These are phyloP conservation scores for Massarina eburnea DNA, from an alignment of 2,329 filamentous ascomycete species.

Conservation along the genomic window DNA sequence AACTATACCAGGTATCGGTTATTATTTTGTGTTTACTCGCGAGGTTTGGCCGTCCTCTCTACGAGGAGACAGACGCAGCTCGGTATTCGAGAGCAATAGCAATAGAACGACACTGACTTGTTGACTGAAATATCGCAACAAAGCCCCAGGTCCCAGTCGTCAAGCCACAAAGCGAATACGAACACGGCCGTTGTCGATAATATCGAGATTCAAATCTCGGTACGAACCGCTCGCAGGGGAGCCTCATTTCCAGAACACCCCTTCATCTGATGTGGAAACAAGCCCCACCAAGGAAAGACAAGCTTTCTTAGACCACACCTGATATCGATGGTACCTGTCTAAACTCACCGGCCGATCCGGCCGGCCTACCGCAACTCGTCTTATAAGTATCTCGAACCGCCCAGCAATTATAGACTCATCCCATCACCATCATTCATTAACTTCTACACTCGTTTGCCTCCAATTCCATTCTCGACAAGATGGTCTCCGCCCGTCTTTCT, in stretches of 20 bases:
- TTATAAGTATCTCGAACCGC: conserved; percentile 1
- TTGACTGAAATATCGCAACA: too few species aligned
- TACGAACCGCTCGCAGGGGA: conserved; percentile 4
- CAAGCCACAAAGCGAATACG: too few species aligned
- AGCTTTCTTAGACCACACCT: conserved; percentile 19
- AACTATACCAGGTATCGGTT: too few species aligned
- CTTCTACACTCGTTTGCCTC: conserved; percentile 19
- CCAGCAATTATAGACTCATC: neutral
- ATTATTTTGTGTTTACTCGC: too few species aligned
- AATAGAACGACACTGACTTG: too few species aligned
- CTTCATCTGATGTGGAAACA: conserved; percentile 25
- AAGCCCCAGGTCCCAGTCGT: too few species aligned
- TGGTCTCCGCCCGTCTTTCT: conserved; percentile 12
- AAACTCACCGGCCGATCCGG: neutral
- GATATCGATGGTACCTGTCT: neutral
- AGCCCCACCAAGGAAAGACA: conserved; percentile 31
- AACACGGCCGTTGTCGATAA: neutral
- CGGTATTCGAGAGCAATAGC: too few species aligned
- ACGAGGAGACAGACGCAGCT: too few species aligned
- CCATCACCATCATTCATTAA: conserved; percentile 10
- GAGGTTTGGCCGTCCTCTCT: too few species aligned
- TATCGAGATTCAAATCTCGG: too few species aligned
- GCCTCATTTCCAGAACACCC: conserved; percentile 15
- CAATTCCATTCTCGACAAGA: conserved; percentile 5
- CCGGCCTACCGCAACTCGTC: neutral